phyloP scores from a whole-genome alignment of 73 alveolate genomes.

The Stentor roeselii region DNA sequence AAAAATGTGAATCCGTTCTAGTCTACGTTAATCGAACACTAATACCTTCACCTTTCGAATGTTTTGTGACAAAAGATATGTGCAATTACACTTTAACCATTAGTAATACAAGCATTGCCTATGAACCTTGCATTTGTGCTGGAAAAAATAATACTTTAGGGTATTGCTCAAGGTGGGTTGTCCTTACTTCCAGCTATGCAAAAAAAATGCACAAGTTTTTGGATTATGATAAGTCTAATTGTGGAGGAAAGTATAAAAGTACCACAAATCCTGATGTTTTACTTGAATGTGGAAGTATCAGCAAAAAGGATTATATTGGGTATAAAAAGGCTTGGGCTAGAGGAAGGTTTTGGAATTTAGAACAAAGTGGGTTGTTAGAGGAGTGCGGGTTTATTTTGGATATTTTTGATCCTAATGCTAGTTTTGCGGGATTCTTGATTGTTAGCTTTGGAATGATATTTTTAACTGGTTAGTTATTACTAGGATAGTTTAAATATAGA shows the following conservation, averaged over 20 bases:
- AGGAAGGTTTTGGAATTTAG: background rate
- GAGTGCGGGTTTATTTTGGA: background rate
- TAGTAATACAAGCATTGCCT: background rate
- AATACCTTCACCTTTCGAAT: background rate
- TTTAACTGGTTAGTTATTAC: no score
- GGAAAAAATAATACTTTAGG: background rate
- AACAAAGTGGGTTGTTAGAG: background rate
- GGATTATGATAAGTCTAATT: no score
- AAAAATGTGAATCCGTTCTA: background rate
- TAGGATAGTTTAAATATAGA: no score
- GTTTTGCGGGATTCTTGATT: background rate
- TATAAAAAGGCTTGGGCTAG: background rate
- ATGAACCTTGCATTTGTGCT: background rate
- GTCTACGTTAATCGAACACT: background rate
- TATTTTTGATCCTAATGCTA: background rate
- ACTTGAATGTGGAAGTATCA: background rate
- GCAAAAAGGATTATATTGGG: background rate
- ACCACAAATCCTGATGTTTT: background rate
- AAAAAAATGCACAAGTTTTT: background rate
- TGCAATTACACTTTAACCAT: background rate
- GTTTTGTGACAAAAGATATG: background rate
- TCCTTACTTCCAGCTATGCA: background rate
- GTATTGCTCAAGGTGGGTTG: background rate
- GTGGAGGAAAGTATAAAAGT: conserved; percentile 4
- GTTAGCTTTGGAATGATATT: background rate